Base-by-base conservation (phyloP, 495 filamentous ascomycete species). In the Penicillium ochrochloron region DNA sequence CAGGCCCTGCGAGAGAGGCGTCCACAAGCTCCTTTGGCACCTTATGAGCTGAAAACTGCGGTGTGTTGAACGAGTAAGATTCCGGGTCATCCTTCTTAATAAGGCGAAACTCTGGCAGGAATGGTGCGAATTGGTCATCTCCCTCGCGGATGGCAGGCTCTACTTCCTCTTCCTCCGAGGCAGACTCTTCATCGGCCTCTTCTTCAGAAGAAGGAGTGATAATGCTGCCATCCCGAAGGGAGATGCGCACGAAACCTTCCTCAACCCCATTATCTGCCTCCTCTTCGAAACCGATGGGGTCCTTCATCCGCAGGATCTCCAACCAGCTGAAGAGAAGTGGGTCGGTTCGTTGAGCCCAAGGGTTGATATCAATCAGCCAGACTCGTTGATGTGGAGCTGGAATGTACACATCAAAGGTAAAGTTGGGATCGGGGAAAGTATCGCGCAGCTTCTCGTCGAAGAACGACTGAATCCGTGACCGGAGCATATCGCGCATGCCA, bases 1-100 rank as follows among this genome's bases (percentile, higher is more conserved):
- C 82, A 14, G 73, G 70, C 5, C 79, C 80, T 1, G 85, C 86
- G 56, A 89, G 72, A 52, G 91, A 90, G 2, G 95, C 95, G 71
- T 99, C 93, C 21, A 98, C 95, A 23, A 99, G 90, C 58, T 99
- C 95, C 74, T 86, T 91, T 8, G 95, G 95, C 65, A 99, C 73
- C 77, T 99, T 99, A 72, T 97, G 94, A 35, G 95, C 94, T 65
- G 92, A 96, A 73, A 96, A 98, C 75, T 94, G 91, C 17, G 92
- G 85, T 11, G 92, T 90, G 42, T 80, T 87, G 74, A 97, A 96
- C 35, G 86, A 86, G 70, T 93, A 97, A 0, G 92, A 92, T 65
- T 94, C 90, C 11, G 92, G 92, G 68, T 97, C 93, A 68, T 93
- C 88, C 64, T 86, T 86, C 61, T 88, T 88, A 31, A 98, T 84